Evolutionary conservation across 2,329 filamentous ascomycete genomes (phyloP).

Genomic region (Alternaria sp.): DNA sequence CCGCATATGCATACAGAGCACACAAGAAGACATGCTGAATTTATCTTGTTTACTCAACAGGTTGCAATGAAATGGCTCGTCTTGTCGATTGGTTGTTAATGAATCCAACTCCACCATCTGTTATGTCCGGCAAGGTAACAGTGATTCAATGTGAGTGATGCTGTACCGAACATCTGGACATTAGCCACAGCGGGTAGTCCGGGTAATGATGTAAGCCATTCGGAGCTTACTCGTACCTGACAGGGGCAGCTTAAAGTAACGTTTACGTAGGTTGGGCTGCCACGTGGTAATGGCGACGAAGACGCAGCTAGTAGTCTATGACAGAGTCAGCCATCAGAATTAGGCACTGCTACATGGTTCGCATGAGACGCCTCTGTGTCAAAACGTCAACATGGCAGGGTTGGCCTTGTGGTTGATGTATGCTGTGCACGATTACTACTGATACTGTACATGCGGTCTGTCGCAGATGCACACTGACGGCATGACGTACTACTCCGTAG

Average conservation of each 20-base stretch:
- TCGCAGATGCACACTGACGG: conserved; percentile 3
- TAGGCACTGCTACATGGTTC: not conserved
- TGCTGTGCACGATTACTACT: conserved; percentile 1
- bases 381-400: not conserved
- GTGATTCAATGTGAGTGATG: not conserved
- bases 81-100: not conserved
- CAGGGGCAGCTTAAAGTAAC: not conserved
- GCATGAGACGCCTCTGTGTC: not conserved
- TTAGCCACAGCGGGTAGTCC: not conserved
- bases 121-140: not conserved
- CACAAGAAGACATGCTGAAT: not conserved
- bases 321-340: not conserved
- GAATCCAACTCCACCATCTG: not conserved
- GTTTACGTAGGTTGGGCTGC: not conserved
- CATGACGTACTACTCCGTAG: not conserved
- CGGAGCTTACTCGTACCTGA: not conserved
- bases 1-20: not conserved
- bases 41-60: not conserved
- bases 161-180: not conserved
- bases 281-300: not conserved
- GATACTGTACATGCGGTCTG: not conserved
- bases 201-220: not conserved
- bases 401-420: not conserved
- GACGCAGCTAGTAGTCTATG: not conserved
- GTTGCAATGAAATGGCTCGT: not conserved